Conservation (phyloP, 257 asterid species). For the Nicotiana noctiflora region DNA sequence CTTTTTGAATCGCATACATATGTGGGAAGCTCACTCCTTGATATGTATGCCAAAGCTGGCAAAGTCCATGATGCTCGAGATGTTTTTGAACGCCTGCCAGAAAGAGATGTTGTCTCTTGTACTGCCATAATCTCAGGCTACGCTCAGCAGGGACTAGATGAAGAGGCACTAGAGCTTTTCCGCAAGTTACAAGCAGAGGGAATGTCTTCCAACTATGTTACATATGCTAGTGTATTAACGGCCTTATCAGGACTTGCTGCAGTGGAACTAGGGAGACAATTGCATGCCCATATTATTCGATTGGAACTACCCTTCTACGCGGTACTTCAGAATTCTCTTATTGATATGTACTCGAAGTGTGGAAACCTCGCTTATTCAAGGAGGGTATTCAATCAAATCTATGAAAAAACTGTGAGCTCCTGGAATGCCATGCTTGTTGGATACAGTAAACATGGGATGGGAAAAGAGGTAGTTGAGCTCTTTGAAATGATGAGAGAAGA, state of each 20-base stretch:
- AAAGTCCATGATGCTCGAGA: constrained; percentile 50
- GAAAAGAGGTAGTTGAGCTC: constrained; percentile 48
- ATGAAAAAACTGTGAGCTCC: constrained; percentile 54
- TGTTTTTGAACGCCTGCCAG: constrained; percentile 59
- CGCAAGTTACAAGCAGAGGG: constrained; percentile 48
- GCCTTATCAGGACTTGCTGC: constrained; percentile 86
- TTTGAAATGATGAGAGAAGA: constrained; percentile 53
- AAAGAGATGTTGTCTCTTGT: constrained; percentile 67
- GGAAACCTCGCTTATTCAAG: constrained; percentile 71
- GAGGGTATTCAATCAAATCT: constrained; percentile 53
- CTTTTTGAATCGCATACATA: constrained; percentile 48
- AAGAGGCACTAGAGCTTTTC: constrained; percentile 62
- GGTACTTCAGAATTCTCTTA: constrained; percentile 66
- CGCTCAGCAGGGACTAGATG: constrained; percentile 64
- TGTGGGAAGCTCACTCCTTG: constrained; percentile 92
- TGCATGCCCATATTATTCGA: constrained; percentile 64
- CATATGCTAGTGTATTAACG: constrained; percentile 56
- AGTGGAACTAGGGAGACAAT: constrained; percentile 69
- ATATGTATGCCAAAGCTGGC: constrained; percentile 83
- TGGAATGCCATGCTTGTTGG: constrained; percentile 87
- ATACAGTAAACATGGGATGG: constrained; percentile 69
- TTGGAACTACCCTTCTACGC: constrained; percentile 31
- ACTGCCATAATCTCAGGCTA: constrained; percentile 81
- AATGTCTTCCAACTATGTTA: constrained; percentile 58
- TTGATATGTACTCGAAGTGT: constrained; percentile 90